Base-by-base conservation (phyloP, 1,284 basidiomycete genomes). In the Ganoderma lucidum region DNA sequence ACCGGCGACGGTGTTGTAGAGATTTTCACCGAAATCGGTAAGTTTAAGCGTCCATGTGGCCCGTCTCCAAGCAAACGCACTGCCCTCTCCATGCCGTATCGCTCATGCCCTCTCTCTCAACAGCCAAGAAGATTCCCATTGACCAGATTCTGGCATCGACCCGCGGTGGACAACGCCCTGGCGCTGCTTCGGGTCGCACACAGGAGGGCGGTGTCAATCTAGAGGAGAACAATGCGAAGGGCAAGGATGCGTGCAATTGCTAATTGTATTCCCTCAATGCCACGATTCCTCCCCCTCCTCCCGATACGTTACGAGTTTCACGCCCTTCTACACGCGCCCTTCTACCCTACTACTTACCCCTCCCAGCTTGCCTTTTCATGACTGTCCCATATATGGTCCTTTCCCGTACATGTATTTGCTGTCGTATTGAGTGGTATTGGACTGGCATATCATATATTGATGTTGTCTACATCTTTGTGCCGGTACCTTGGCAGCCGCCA, bases 11-110 rank as follows among this genome's bases (percentile, higher is more conserved):
- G 97, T 60, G 90, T 99, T 65, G 93, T 97, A 60, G 97, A 99
- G 78, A 91, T 99, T 42, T 99, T 99, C 80, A 99, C 97, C 9
- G 98, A 99, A 83, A 98, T 98, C 78, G 96, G 96, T 97, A 71
- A 71, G 91, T 23, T 44, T 19, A 42, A 37, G 41, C 53, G 41
- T 39, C 41, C 23, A 68, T 71, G 51, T 60, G 59, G 28, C 48
- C 53, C 9, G 6, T 63, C 32, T 61, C 59, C n/a, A 42, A 61
- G 23, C 62, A 58, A 17, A 53, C 23, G 60, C 44, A 62, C 70
- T 63, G 70, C 63, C 69, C 69, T 71, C 63, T 73, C 65, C 67
- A 44, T 30, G 6, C 65, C 67, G 37, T 28, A 9, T 28, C 45
- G 14, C 28, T 28, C 39, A 14, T 63, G 65, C 70, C 2, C n/a